phyloP scores from a whole-genome alignment of 495 filamentous ascomycete species.

The Friedmanniomyces simplex region DNA sequence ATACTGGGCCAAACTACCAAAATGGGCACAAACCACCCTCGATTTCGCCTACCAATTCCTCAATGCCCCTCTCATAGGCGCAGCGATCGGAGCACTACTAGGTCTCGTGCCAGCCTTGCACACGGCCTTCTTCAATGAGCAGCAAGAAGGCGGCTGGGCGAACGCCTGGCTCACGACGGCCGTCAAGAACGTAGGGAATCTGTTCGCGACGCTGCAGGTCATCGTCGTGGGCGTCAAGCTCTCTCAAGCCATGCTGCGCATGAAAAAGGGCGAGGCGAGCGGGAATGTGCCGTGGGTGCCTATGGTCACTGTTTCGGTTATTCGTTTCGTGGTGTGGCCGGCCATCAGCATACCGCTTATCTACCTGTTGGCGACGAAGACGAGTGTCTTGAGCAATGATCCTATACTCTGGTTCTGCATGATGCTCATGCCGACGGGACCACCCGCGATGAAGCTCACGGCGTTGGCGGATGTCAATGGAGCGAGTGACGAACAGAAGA shows the following conservation, averaged over 20 bases:
- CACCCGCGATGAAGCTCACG: constrained; percentile 58
- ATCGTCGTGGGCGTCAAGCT: constrained; percentile 64
- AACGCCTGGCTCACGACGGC: constrained; percentile 61
- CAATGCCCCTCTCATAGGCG: constrained; percentile 57
- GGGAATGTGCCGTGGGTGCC: constrained; percentile 43
- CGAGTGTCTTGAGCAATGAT: constrained; percentile 46
- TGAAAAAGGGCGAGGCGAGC: constrained; percentile 40
- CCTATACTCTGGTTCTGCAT: constrained; percentile 68
- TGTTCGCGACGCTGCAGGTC: constrained; percentile 64
- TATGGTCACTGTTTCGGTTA: constrained; percentile 43
- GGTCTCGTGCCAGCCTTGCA: constrained; percentile 53
- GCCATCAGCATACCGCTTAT: constrained; percentile 43
- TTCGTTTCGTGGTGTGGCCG: constrained; percentile 61
- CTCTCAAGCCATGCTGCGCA: constrained; percentile 40
- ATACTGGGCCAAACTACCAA: constrained; percentile 34
- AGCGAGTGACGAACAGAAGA: constrained; percentile 48
- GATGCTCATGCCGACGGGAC: constrained; percentile 70
- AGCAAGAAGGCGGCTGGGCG: constrained; percentile 56
- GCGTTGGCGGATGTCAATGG: constrained; percentile 55
- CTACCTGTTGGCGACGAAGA: constrained; percentile 51
- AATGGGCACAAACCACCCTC: constrained; percentile 31
- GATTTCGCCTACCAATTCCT: constrained; percentile 43
- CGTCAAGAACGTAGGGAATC: constrained; percentile 53
- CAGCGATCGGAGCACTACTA: constrained; percentile 48
- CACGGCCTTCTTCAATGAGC: constrained; percentile 53